Evolutionary conservation across 257 asterid species (phyloP), one percentile per base, ranked within the genome.

Genomic region (Scutellaria barbata): DNA sequence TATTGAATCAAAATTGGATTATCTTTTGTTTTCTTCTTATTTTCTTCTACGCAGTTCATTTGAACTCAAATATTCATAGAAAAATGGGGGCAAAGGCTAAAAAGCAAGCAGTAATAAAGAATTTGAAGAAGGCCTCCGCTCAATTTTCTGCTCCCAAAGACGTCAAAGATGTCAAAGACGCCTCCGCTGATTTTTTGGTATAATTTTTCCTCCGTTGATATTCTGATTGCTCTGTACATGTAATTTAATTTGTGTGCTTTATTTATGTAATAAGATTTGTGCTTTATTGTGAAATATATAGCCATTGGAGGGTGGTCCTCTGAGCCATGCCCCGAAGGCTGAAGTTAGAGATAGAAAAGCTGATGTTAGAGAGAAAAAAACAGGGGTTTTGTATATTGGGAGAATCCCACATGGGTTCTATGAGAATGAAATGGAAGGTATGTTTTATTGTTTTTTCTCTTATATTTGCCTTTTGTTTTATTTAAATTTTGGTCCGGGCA

Each of bases 401-500:
- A 87, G 99, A 80, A 89, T 95, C 62, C 99, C 99, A 0, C 99
- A 95, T 75, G 99, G 99, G 2, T 92, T 95, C 74, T 95, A 92
- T 63, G 99, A 95, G 90, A 67, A 83, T 69, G 98, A 95, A 69
- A 92, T 95, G 96, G 94, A 91, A 85, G 98, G 98, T 93, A 30
- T 30, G 79, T 61, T 22, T 55, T 72, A 47, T 60, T 37, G 43
- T 30, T 30, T 30, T 9, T 47, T 14, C 17, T n/a, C 12, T 40
- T 52, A 7, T 20, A 3, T 12, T 50, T 43, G 37, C 25, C 0
- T 63, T 20, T 41, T 1, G 37, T 7, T 7, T 7, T 2, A 30
- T 22, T 18, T 17, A n/a, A 18, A 2, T 50, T 45, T 64, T 41
- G 30, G 55, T 4, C 1, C 41, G 10, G 62, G 43, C 17, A 7